Percentiles rank a stretch among this genome's conserved stretches.
phyloP scores from a whole-genome alignment of 78 protist species.

The Pigoraptor vietnamica region DNA sequence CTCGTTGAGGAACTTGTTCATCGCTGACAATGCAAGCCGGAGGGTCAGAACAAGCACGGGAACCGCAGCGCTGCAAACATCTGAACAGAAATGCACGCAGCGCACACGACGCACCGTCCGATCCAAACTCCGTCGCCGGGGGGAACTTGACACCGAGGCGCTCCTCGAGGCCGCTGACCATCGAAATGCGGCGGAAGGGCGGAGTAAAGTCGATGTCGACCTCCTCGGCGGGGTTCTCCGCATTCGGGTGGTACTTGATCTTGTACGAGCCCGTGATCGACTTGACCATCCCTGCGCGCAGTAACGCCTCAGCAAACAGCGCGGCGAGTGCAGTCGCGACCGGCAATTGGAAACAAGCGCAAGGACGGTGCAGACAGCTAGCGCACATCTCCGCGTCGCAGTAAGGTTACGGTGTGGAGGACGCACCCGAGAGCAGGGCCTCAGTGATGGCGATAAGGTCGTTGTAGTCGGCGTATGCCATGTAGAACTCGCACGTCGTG shows the following conservation, averaged over 20 bases:
- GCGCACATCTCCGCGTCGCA: too few species aligned
- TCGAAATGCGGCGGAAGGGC: constrained; percentile 89
- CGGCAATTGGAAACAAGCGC: too few species aligned
- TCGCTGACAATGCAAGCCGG: background rate
- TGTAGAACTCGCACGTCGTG: constrained; percentile 99
- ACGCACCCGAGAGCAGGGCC: constrained; percentile 42
- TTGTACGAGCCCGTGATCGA: constrained; percentile 48
- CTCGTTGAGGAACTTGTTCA: constrained; percentile 60
- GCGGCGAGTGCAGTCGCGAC: background rate
- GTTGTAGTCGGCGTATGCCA: constrained; percentile 99
- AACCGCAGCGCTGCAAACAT: too few species aligned
- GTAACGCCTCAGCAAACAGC: background rate
- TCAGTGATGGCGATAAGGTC: constrained; percentile 95
- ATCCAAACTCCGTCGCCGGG: constrained; percentile 28
- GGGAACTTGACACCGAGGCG: constrained; percentile 24
- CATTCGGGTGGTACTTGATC: constrained; percentile 23
- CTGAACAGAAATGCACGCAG: background rate
- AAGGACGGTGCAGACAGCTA: too few species aligned
- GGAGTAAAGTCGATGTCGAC: constrained; percentile 94
- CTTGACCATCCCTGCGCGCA: constrained; percentile 43
- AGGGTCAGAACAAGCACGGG: too few species aligned
- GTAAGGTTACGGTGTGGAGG: background rate
- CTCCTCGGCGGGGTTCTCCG: constrained; percentile 13
- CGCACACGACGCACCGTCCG: constrained; percentile 25
- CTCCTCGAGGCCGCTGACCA: constrained; percentile 81